These are phyloP conservation scores for Sporothrix brunneoviolacea DNA, from an alignment of 2,329 filamentous ascomycete species.

Conservation along the genomic window DNA sequence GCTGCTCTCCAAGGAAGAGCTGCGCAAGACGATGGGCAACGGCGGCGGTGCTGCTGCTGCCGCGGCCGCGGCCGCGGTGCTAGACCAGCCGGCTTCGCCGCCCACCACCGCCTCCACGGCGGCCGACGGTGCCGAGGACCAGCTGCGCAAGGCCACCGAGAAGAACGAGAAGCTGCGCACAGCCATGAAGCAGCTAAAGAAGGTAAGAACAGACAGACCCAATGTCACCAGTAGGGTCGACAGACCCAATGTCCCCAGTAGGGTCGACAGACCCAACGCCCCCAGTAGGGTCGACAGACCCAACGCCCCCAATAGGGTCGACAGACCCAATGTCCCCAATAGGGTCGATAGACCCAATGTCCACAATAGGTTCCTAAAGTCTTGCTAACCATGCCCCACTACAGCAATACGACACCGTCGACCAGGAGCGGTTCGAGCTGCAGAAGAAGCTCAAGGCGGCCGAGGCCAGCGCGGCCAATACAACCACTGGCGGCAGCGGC, in stretches of 20 bases:
- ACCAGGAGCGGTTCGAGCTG: constrained; percentile 50
- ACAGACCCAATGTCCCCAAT: no score
- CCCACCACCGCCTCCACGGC: not conserved
- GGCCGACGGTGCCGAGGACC: constrained; percentile 24
- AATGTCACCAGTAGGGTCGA: no score
- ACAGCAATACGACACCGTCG: constrained; percentile 53
- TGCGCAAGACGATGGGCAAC: constrained; percentile 46
- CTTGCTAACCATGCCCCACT: not conserved
- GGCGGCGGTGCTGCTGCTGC: constrained; percentile 23
- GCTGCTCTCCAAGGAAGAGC: constrained; percentile 53
- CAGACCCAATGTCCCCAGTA: no score
- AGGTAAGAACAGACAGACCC: constrained; percentile 50
- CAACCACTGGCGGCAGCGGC: constrained; percentile 41
- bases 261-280: no score
- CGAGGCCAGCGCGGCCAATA: no score
- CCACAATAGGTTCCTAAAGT: no score
- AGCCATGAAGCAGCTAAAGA: constrained; percentile 49
- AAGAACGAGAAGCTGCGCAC: constrained; percentile 53
- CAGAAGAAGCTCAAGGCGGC: constrained; percentile 48
- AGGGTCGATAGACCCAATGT: no score
- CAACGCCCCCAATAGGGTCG: no score
- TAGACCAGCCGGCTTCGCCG: not conserved
- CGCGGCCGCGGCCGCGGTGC: not conserved
- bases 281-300: no score
- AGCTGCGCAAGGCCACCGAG: constrained; percentile 38